Conservation (phyloP, 1,139 yeast genomes). For the Yamadazyma pseudoaaseri region DNA sequence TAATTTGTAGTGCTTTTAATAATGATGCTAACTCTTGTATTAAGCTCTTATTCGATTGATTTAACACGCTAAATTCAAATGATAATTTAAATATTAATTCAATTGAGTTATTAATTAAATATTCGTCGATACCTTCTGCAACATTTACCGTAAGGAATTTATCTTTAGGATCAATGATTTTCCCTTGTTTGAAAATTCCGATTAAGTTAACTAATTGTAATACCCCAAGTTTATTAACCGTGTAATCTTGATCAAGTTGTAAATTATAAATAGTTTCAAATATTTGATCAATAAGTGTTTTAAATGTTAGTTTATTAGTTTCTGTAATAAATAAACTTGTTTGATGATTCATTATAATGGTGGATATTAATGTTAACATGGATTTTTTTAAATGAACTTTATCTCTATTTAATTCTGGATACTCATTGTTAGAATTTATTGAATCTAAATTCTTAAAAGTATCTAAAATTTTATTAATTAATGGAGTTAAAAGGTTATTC, state of each 20-base stretch:
- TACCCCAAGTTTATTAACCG: slow-evolving; percentile 60
- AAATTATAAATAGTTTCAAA: slow-evolving; percentile 63
- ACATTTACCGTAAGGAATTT: slow-evolving; percentile 50
- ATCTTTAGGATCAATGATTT: slow-evolving; percentile 54
- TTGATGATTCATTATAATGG: slow-evolving; percentile 73
- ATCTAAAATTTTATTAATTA: slow-evolving; percentile 63
- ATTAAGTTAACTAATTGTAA: slow-evolving; percentile 69
- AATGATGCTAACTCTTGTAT: slow-evolving; percentile 74
- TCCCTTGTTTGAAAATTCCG: slow-evolving; percentile 54
- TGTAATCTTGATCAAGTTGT: slow-evolving; percentile 8
- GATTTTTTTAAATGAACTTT: slow-evolving; percentile 64
- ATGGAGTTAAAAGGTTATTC: slow-evolving; percentile 70
- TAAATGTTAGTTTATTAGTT: slow-evolving; percentile 62
- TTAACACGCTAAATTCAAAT: slow-evolving; percentile 62
- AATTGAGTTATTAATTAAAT: slow-evolving; percentile 66
- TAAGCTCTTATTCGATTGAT: slow-evolving; percentile 68
- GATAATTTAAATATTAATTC: slow-evolving; percentile 78
- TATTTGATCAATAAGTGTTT: slow-evolving; percentile 61
- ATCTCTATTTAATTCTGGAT: slow-evolving; percentile 56
- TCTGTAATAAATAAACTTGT: slow-evolving; percentile 74
- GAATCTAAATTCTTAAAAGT: slow-evolving; percentile 34
- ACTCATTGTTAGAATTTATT: slow-evolving; percentile 14
- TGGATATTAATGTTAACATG: slow-evolving; percentile 65
- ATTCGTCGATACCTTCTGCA: slow-evolving; percentile 67
- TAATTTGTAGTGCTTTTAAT: slow-evolving; percentile 59